phyloP scores from a whole-genome alignment of 345 rosid genomes.

The Durio zibethinus region DNA sequence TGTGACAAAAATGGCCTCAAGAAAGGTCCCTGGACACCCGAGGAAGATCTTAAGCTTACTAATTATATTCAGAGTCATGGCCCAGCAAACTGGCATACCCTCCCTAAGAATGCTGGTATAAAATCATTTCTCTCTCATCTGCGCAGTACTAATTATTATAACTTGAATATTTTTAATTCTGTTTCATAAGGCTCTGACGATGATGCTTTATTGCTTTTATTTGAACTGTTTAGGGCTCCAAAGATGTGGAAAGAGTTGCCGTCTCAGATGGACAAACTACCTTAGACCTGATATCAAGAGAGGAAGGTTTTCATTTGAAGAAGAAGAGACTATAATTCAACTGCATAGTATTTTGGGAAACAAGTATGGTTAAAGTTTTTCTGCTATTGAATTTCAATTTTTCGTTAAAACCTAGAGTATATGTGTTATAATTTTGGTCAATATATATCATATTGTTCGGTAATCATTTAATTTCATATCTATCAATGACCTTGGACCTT shows the following conservation, averaged over 20 bases:
- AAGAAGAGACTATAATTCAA: slow-evolving; percentile 92
- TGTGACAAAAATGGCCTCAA: slow-evolving; percentile 75
- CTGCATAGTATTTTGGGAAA: slow-evolving; percentile 81
- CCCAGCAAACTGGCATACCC: slow-evolving; percentile 68
- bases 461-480: slow-evolving; percentile 28
- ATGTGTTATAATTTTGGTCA: neutral
- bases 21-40: slow-evolving; percentile 86
- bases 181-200: neutral
- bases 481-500: neutral
- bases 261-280: slow-evolving; percentile 96
- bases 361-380: slow-evolving; percentile 44
- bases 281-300: slow-evolving; percentile 91
- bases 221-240: slow-evolving; percentile 54
- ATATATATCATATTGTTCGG: slow-evolving; percentile 15
- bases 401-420: neutral
- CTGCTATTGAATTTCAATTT: neutral
- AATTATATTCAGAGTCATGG: slow-evolving; percentile 60
- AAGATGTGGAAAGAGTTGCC: slow-evolving; percentile 97
- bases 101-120: slow-evolving; percentile 78
- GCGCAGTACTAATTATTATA: no score
- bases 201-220: neutral
- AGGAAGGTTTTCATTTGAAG: slow-evolving; percentile 91
- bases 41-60: slow-evolving; percentile 67
- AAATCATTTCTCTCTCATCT: neutral
- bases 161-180: neutral